Conservation (phyloP, 2,329 filamentous ascomycete species). For the Sporothrix pseudoabietina region DNA sequence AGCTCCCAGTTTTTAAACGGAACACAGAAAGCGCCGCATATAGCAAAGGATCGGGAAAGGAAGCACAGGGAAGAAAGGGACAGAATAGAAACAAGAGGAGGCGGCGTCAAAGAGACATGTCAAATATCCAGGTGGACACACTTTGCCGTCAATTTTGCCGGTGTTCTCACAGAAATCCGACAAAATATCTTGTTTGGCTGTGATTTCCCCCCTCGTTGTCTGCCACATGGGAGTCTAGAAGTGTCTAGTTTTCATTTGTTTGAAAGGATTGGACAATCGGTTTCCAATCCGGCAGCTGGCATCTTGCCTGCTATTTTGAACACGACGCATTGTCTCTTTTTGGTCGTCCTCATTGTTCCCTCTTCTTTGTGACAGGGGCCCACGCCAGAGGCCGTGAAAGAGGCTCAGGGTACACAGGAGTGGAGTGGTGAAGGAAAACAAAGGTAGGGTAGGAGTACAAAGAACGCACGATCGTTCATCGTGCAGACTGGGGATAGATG, state of each 20-base stretch:
- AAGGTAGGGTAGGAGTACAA: conserved; percentile 8
- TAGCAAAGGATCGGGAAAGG: not conserved
- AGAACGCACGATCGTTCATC: conserved; percentile 6
- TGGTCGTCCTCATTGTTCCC: not conserved
- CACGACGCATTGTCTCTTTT: conserved; percentile 4
- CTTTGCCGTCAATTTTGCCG: conserved; percentile 6
- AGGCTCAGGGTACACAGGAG: not conserved
- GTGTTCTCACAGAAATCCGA: not conserved
- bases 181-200: not conserved
- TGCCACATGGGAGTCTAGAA: conserved; percentile 1
- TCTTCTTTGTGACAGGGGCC: not conserved
- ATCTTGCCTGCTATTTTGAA: conserved; percentile 8
- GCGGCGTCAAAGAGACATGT: conserved; percentile 16
- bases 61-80: not conserved
- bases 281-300: conserved; percentile 4
- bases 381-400: not conserved
- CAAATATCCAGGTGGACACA: conserved; percentile 5
- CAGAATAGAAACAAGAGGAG: not conserved
- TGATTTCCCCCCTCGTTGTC: not conserved
- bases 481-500: not conserved
- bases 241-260: not conserved
- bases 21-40: not conserved
- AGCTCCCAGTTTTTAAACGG: conserved; percentile 3
- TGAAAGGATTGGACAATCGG: conserved; percentile 17
- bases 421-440: not conserved